These are phyloP conservation scores for Agroathelia rolfsii DNA, from an alignment of 1,284 basidiomycete species.

Conservation along the genomic window DNA sequence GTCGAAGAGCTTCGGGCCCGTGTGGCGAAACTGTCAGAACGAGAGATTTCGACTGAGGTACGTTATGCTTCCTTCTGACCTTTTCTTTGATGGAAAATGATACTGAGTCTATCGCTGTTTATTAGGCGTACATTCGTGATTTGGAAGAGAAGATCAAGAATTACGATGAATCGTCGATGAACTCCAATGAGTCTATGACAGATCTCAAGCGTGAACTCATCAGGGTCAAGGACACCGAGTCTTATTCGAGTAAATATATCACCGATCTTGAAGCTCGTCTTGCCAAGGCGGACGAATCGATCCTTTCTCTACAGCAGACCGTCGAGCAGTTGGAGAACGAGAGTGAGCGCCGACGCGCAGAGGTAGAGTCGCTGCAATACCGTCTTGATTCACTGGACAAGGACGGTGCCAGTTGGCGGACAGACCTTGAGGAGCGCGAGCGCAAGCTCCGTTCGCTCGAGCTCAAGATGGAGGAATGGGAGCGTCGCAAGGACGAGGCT, in stretches of 20 bases:
- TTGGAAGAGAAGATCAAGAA: constrained; percentile 83
- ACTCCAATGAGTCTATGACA: constrained; percentile 66
- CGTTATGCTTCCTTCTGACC: constrained; percentile 14
- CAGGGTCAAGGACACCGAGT: constrained; percentile 69
- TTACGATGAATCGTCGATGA: constrained; percentile 69
- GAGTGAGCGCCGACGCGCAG: constrained; percentile 56
- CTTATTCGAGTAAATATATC: constrained; percentile 72
- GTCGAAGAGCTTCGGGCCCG: constrained; percentile 78
- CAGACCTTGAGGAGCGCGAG: constrained; percentile 78
- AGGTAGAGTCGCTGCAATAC: constrained; percentile 60
- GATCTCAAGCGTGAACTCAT: constrained; percentile 80
- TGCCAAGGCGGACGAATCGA: constrained; percentile 69
- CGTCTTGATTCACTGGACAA: constrained; percentile 63
- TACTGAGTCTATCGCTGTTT: constrained; percentile 6
- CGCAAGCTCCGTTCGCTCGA: constrained; percentile 67
- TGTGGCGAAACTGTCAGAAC: constrained; percentile 74
- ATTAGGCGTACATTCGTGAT: constrained; percentile 82
- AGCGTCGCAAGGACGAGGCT: constrained; percentile 56
- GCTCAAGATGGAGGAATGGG: constrained; percentile 65
- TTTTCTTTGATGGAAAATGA: constrained; percentile 2
- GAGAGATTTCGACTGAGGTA: constrained; percentile 87
- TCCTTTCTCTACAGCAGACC: constrained; percentile 54
- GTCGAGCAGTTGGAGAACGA: constrained; percentile 77
- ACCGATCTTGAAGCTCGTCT: constrained; percentile 83
- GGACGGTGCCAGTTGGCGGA: constrained; percentile 65